Base-by-base conservation (phyloP, 108 stramenopile species). In the Cyclostephanos tholiformis region DNA sequence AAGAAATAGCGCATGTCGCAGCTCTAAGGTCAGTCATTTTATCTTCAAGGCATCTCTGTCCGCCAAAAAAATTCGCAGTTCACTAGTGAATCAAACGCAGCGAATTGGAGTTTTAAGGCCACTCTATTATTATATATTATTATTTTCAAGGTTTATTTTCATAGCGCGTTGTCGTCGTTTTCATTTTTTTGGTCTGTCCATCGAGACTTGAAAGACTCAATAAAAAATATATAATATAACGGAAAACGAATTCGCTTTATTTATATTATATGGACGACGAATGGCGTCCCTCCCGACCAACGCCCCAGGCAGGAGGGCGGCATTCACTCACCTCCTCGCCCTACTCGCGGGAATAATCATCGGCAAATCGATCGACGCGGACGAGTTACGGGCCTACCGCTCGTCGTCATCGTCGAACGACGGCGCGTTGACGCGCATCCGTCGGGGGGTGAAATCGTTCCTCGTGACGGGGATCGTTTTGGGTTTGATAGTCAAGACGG, bases 311-410 rank as follows among this genome's bases (percentile, higher is more conserved):
- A 46, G 16, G 14, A 17, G 3, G 44, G 14, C 14, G 0, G 44
- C 44, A 46, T 46, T 62, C 61, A 62, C 61, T 38, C 61, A 62
- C 20, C 61, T 62, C 61, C 61, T 62, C 22, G 61, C 61, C 19
- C 41, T 62, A 0, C 1, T 62, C 36, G 22, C 61, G 2, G 61
- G 61, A 2, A 22, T 62, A 5, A 4, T 22, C 61, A 62, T 62
- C 20, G 61, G 61, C 30, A 62, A 62, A 62, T 62, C 61, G 39
- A 62, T 62, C 61, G 61, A 62, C 61, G 61, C 61, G 36, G 61
- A 62, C 38, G 41, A 62, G 22, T 44, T 62, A 17, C 9, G 43
- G 13, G 61, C 61, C 41, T 62, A 62, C n/a, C 61, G 61, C 38
- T 62, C 61, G 17, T 62, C 61, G 19, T 59, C 57, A 0, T 62